These are phyloP conservation scores for Taiwanofungus camphoratus DNA, from an alignment of 1,284 basidiomycete genomes.

Conservation along the genomic window DNA sequence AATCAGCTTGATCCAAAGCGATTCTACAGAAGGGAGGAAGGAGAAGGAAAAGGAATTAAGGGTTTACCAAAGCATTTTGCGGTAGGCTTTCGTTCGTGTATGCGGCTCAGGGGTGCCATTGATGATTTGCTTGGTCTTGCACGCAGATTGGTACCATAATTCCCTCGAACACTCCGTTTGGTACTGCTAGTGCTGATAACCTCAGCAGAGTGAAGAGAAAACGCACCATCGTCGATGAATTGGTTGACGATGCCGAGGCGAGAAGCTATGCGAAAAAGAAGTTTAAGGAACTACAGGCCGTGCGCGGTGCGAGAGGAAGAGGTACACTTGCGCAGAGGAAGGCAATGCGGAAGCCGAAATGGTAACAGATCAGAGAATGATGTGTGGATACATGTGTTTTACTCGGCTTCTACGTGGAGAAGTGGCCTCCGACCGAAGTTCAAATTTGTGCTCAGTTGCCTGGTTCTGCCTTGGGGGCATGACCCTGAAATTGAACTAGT, in stretches of 20 bases:
- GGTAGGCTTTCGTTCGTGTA: conserved; percentile 38
- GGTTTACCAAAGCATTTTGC: conserved; percentile 87
- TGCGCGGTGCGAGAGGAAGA: conserved; percentile 67
- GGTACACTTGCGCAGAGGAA: conserved; percentile 71
- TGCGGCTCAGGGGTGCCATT: not conserved
- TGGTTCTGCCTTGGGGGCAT: no score
- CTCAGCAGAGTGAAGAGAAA: conserved; percentile 66
- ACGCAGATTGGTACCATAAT: conserved; percentile 84
- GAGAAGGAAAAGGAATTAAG: conserved; percentile 81
- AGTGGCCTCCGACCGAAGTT: no score
- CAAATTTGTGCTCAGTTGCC: no score
- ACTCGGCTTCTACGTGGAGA: no score
- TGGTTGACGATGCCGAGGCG: conserved; percentile 84
- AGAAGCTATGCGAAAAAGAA: conserved; percentile 91
- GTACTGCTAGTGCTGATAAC: conserved; percentile 66
- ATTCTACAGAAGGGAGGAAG: conserved; percentile 84
- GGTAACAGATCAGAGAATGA: conserved; percentile 42
- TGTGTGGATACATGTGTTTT: no score
- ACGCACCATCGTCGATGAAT: conserved; percentile 81
- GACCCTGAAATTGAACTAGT: no score
- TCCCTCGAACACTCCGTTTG: conserved; percentile 71
- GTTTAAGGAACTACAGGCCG: conserved; percentile 78
- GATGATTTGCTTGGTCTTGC: conserved; percentile 4
- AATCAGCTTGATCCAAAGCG: conserved; percentile 95
- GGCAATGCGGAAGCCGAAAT: conserved; percentile 58